Base-by-base conservation (phyloP, 2,329 filamentous ascomycete species). In the Hymenotorrendiella dingleyae region DNA sequence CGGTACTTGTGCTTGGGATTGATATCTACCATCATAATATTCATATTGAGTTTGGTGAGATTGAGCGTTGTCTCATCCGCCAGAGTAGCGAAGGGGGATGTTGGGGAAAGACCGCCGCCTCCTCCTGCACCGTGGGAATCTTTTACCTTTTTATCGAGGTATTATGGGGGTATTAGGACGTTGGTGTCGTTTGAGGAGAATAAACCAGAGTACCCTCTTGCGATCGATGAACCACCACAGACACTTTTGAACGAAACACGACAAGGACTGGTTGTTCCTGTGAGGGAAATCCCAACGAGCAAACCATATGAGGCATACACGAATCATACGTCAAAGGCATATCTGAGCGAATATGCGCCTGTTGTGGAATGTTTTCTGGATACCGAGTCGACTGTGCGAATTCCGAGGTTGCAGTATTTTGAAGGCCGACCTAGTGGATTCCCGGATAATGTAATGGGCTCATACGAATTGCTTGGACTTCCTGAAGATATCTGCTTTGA, bases 401-500 rank as follows among this genome's bases (percentile, higher is more conserved):
- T 91, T 3, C 91, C 91, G 1, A 64, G 73, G 4, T 67, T 95
- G 33, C 80, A 80, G 16, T 84, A 83, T 52, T 90, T 86, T 54
- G 70, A 82, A 9, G 91, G 91, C 3, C 76, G 93, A 2, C 85
- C 89, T 0, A 73, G 77, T 45, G 91, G 90, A 1, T 94, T 94
- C 62, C 93, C 93, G 0, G 79, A 93, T 36, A 78, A 88, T 45
- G 78, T 86, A 2, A 76, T 91, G 58, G 93, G 93, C n/a, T 94
- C 88, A 0, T 90, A 95, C 56, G 80, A 89, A 8, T 64, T 91
- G 29, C 66, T 97, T 10, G 83, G 81, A 0, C 68, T 97, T 26
- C 78, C 84, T 14, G 79, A 94, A 52, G 84, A 94, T 56, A 78
- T 96, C 35, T 98, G 93, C 67, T 96, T 95, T 59, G 93, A 98